Conservation (phyloP, 352 stramenopile genomes). For the Phytopythium helicoides region DNA sequence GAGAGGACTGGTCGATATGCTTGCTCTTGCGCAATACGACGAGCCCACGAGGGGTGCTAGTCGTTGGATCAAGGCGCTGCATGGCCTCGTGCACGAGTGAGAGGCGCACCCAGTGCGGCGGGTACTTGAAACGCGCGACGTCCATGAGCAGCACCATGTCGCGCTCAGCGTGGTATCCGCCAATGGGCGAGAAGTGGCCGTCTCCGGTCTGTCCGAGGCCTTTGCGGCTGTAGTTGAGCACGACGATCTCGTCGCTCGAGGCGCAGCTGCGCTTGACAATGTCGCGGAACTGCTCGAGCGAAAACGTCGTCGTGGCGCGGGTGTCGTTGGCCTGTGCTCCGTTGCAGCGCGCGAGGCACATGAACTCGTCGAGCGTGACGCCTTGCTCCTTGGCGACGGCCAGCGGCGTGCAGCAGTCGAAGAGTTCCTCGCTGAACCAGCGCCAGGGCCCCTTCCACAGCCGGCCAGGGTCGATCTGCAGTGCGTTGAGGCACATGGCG, state of each 20-base stretch:
- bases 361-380: conserved; percentile 70
- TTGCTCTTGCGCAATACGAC: conserved; percentile 36
- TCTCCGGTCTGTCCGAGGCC: conserved; percentile 92
- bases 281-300: conserved; percentile 48
- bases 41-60: conserved; percentile 35
- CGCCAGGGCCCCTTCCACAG: conserved; percentile 80
- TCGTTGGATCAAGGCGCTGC: conserved; percentile 45
- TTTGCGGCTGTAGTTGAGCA: conserved; percentile 92
- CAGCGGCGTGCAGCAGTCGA: conserved; percentile 79
- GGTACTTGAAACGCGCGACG: conserved; percentile 96
- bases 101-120: conserved; percentile 82
- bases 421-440: conserved; percentile 84
- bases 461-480: conserved; percentile 71
- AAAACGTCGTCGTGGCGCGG: conserved; percentile 41
- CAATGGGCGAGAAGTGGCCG: conserved; percentile 97
- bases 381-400: conserved; percentile 67
- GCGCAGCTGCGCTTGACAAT: conserved; percentile 76
- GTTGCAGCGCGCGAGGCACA: conserved; percentile 66
- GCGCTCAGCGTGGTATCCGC: conserved; percentile 88
- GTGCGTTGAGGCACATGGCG: conserved; percentile 78
- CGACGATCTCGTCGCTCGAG: conserved; percentile 82
- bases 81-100: conserved; percentile 51
- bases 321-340: conserved; percentile 37
- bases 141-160: conserved; percentile 96
- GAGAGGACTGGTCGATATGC: too few species aligned